Base-by-base conservation (phyloP, 345 rosid species). In the Limnanthes douglasii region DNA sequence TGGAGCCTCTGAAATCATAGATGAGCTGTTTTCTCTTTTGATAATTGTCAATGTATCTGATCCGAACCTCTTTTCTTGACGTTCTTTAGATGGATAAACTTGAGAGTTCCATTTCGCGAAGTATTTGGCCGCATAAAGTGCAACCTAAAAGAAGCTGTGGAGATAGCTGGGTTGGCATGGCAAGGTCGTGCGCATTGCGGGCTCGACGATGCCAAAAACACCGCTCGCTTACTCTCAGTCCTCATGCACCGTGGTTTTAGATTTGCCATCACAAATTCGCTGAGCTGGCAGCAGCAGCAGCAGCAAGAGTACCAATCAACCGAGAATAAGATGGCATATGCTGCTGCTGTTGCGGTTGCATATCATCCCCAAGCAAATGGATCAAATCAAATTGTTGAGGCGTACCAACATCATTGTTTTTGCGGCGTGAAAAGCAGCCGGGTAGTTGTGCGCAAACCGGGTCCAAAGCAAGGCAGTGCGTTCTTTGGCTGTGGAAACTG, bases 401-500 rank as follows among this genome's bases (percentile, higher is more conserved):
- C 53, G 28, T 57, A 41, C 22, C 65, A 58, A 6, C 61, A 65
- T 2, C 48, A 51, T 46, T 65, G 72, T 41, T 55, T 36, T 44
- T 61, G 77, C 12, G 69, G 77, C 8, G 77, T 56, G 34, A 65
- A 70, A 37, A 65, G 72, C 21, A 51, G 55, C 54, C 65, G 55
- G 43, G 44, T 53, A 37, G 54, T 61, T 56, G 65, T 70, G 20
- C 43, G 69, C 15, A 69, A 69, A 31, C 72, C 72, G 0, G 76
- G 72, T 31, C 69, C 72, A 0, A 65, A 51, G 31, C 64, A 52
- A 9, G 69, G 72, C 21, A 70, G 65, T 11, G 46, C 55, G 14
- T 70, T 70, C 66, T 69, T 54, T 4, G 76, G 72, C 8, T 69
- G 76, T 4, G 72, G 69, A 8, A 69, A 69, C 37, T 65, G 76